phyloP scores from a whole-genome alignment of 1,284 basidiomycete species.

The Malassezia furfur region DNA sequence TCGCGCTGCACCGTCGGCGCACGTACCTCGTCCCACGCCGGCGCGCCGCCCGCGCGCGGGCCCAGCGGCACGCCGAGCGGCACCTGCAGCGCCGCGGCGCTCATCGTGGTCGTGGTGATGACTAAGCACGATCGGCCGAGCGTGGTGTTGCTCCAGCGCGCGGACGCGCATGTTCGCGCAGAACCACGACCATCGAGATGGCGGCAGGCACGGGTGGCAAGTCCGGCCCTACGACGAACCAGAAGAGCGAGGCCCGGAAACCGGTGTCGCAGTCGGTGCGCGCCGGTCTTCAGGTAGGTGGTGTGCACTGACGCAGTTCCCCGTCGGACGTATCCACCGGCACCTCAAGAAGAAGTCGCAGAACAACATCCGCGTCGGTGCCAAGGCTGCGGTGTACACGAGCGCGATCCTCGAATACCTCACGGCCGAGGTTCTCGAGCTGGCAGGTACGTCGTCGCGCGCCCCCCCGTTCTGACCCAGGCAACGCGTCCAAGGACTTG shows the following conservation, averaged over 20 bases:
- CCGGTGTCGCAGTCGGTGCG: constrained; percentile 18
- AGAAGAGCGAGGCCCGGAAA: constrained; percentile 15
- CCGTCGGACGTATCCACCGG: constrained; percentile 86
- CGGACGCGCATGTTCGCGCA: background rate
- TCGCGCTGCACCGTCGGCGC: background rate
- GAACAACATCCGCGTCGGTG: constrained; percentile 83
- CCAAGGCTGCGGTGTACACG: constrained; percentile 85
- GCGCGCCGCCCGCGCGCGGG: background rate
- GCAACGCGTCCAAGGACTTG: constrained; percentile 92
- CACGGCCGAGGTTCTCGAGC: constrained; percentile 78
- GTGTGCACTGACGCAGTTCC: constrained; percentile 56
- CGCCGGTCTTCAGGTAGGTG: constrained; percentile 16
- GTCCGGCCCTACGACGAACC: constrained; percentile 11
- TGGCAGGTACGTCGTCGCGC: constrained; percentile 59
- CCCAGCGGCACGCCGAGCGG: constrained; percentile 11
- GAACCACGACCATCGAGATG: constrained; percentile 10
- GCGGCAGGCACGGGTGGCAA: constrained; percentile 15
- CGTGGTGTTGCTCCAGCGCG: constrained; percentile 5
- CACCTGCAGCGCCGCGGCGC: constrained; percentile 13
- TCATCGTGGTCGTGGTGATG: constrained; percentile 2
- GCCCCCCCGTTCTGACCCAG: constrained; percentile 53
- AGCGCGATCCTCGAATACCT: constrained; percentile 82
- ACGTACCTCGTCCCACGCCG: background rate
- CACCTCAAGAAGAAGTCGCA: constrained; percentile 87
- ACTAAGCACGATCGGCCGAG: constrained; percentile 9